These are phyloP conservation scores for Ilex paraguariensis DNA, from an alignment of 305 asterid genomes.

Conservation along the genomic window DNA sequence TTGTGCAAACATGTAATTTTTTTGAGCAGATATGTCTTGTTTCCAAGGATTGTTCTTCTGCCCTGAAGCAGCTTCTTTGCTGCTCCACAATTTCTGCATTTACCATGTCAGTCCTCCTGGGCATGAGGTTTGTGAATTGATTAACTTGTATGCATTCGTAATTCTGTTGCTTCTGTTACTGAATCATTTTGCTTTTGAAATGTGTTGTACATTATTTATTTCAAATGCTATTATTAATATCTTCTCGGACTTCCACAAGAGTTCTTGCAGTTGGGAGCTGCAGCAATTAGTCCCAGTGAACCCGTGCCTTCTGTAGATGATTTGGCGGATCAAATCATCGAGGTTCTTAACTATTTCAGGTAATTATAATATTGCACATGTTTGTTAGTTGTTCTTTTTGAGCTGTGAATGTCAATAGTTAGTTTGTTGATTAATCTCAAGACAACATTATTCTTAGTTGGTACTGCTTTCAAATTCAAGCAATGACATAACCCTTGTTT, in stretches of 20 bases:
- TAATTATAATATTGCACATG: slow-evolving; percentile 17
- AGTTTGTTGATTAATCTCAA: no score
- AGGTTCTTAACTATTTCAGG: slow-evolving; percentile 82
- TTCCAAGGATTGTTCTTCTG: slow-evolving; percentile 82
- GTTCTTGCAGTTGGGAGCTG: slow-evolving; percentile 94
- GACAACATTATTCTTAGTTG: no score
- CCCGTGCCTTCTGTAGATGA: slow-evolving; percentile 65
- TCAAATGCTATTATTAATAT: slow-evolving; percentile 37
- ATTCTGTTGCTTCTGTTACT: slow-evolving; percentile 7
- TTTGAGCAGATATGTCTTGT: slow-evolving; percentile 67
- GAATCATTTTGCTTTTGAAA: not conserved
- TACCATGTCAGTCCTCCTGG: slow-evolving; percentile 89
- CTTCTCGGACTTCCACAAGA: slow-evolving; percentile 54
- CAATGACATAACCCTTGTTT: no score
- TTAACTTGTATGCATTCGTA: slow-evolving; percentile 6
- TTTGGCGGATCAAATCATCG: slow-evolving; percentile 75
- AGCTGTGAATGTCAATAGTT: no score
- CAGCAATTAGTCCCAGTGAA: slow-evolving; percentile 51
- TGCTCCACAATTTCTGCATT: slow-evolving; percentile 78
- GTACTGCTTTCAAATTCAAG: no score
- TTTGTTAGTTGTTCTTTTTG: no score
- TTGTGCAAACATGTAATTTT: slow-evolving; percentile 1
- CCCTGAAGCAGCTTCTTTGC: slow-evolving; percentile 82
- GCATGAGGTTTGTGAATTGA: slow-evolving; percentile 69
- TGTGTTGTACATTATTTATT: not conserved